Conservation (phyloP, 1,284 basidiomycete genomes). For the Irpex sp. region DNA sequence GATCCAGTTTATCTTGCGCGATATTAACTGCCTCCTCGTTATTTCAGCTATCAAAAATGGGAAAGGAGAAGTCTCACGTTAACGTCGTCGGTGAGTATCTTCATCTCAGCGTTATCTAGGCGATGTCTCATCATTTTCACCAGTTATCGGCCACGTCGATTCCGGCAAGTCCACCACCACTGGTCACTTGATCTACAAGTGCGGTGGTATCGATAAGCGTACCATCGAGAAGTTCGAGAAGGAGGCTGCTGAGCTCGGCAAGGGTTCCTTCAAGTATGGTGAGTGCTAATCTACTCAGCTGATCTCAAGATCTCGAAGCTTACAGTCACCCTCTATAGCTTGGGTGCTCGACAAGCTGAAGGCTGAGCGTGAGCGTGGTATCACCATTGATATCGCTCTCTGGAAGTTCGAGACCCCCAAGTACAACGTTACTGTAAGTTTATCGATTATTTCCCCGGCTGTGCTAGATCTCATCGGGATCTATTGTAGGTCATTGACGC, state of each 20-base stretch:
- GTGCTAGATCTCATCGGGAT: conserved; percentile 2
- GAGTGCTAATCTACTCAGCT: conserved; percentile 27
- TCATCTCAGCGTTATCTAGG: conserved; percentile 18
- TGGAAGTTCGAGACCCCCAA: conserved; percentile 99
- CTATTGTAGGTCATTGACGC: conserved; percentile 85
- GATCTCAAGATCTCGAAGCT: conserved; percentile 16
- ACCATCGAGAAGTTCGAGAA: conserved; percentile 99
- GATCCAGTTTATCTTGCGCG: not conserved
- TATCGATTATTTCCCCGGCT: conserved; percentile 5
- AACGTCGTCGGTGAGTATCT: conserved; percentile 82
- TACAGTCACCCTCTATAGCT: conserved; percentile 46
- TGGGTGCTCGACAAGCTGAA: conserved; percentile 99
- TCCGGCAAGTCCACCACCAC: conserved; percentile 99
- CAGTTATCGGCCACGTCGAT: conserved; percentile 97
- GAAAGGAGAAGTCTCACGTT: conserved; percentile 87
- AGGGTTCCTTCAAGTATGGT: conserved; percentile 99
- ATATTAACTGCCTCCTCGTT: not conserved
- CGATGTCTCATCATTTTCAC: conserved; percentile 25
- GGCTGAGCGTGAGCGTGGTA: conserved; percentile 99
- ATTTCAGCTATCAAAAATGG: conserved; percentile 56
- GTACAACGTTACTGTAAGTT: conserved; percentile 80
- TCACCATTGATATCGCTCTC: conserved; percentile 99
- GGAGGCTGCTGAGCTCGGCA: conserved; percentile 99
- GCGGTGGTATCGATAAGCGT: conserved; percentile 99
- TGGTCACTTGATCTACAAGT: conserved; percentile 99